Evolutionary conservation across 139 green algal species (phyloP).

Genomic region (Chlamydomonas urium): DNA sequence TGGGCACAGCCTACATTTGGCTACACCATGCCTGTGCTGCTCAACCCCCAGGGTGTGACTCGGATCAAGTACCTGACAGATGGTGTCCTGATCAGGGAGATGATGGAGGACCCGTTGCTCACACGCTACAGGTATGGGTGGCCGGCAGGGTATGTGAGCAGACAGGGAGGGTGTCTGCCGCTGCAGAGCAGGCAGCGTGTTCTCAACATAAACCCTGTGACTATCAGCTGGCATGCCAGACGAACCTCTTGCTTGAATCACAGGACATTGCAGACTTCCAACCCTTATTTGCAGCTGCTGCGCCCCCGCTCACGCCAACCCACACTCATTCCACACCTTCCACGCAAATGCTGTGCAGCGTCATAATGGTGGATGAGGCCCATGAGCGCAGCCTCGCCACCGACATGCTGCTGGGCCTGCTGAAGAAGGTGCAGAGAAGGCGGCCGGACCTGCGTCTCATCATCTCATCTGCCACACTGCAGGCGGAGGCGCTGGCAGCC

Average conservation of each 20-base stretch:
- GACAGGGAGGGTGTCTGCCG: background rate
- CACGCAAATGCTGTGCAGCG: slow-evolving; percentile 43
- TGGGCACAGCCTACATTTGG: too few relatives aligned
- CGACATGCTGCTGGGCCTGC: slow-evolving; percentile 85
- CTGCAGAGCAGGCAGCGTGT: slow-evolving; percentile 6
- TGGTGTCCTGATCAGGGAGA: slow-evolving; percentile 84
- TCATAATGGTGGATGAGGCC: slow-evolving; percentile 92
- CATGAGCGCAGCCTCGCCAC: slow-evolving; percentile 85
- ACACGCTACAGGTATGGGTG: slow-evolving; percentile 53
- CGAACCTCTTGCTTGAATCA: slow-evolving; percentile 83
- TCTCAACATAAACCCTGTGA: too few relatives aligned
- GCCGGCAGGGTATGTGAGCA: background rate
- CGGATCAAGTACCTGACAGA: slow-evolving; percentile 88
- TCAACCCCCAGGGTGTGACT: slow-evolving; percentile 70
- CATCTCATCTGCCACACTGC: slow-evolving; percentile 83
- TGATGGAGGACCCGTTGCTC: slow-evolving; percentile 84
- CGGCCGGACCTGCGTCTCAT: slow-evolving; percentile 84
- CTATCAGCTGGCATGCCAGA: too few relatives aligned
- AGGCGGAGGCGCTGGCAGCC: slow-evolving; percentile 49
- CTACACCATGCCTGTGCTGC: too few relatives aligned
- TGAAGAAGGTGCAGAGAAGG: slow-evolving; percentile 79
- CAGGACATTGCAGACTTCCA: slow-evolving; percentile 48
- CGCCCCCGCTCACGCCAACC: too few relatives aligned
- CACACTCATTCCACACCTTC: too few relatives aligned
- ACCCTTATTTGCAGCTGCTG: background rate